Evolutionary conservation across 2,329 filamentous ascomycete species (phyloP).

Genomic region (Elsinoe perseae): DNA sequence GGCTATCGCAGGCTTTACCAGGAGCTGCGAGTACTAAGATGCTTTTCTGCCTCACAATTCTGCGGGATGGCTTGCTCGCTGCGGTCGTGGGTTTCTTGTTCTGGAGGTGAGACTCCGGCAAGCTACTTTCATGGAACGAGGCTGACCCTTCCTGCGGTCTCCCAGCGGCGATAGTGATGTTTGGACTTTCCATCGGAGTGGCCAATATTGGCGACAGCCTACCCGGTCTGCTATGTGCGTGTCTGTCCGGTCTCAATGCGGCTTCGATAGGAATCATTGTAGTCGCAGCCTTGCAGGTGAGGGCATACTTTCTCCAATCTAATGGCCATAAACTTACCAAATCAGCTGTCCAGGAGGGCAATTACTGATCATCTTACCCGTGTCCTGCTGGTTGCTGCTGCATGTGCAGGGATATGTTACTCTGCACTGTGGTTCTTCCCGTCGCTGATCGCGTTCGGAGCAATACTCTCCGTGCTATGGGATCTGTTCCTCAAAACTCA

Average conservation of each 20-base stretch:
- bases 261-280: conserved; percentile 65
- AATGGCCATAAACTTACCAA: conserved; percentile 62
- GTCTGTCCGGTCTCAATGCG: conserved; percentile 64
- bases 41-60: conserved; percentile 59
- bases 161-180: conserved; percentile 64
- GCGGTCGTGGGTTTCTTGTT: conserved; percentile 54
- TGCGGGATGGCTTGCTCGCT: conserved; percentile 52
- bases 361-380: not conserved
- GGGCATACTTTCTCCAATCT: no score
- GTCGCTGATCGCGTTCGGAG: conserved; percentile 51
- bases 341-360: conserved; percentile 50
- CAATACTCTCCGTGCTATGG: conserved; percentile 46
- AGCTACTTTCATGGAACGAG: no score
- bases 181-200: conserved; percentile 57
- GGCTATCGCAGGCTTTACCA: conserved; percentile 59
- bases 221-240: conserved; percentile 56
- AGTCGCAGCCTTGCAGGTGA: conserved; percentile 57
- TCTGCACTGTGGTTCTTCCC: conserved; percentile 71
- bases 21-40: conserved; percentile 66
- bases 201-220: conserved; percentile 51
- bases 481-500: conserved; percentile 42
- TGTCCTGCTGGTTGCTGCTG: conserved; percentile 50
- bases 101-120: no score
- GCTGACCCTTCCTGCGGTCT: conserved; percentile 35
- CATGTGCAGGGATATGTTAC: conserved; percentile 57